These are phyloP conservation scores for Saccharomycopsis guyanensis DNA, from an alignment of 805 yeast genomes.

Conservation along the genomic window DNA sequence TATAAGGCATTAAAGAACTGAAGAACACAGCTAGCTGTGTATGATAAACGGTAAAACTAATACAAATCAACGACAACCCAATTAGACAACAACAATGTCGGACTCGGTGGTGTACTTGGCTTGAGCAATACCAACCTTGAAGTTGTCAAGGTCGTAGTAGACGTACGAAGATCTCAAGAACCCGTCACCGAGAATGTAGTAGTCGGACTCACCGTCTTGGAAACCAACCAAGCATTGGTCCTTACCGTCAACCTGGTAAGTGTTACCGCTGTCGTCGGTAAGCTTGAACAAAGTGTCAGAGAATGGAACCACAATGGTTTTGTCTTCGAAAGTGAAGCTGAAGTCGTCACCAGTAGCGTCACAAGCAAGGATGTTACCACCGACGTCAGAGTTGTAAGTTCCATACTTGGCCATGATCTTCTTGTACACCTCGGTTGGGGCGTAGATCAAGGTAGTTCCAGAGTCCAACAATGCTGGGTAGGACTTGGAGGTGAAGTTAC, in stretches of 20 bases:
- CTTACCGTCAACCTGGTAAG: constrained; percentile 22
- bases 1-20: no score
- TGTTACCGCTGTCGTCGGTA: constrained; percentile 11
- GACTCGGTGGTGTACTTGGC: constrained; percentile 30
- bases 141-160: constrained; percentile 44
- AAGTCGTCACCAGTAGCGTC: constrained; percentile 17
- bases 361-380: constrained; percentile 17
- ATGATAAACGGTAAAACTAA: not conserved
- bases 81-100: constrained; percentile 36
- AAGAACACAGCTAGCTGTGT: not conserved
- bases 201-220: constrained; percentile 28
- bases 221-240: constrained; percentile 41
- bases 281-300: constrained; percentile 26
- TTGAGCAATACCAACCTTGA: constrained; percentile 39
- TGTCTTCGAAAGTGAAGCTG: constrained; percentile 30
- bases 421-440: constrained; percentile 31
- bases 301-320: constrained; percentile 42
- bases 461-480: constrained; percentile 38
- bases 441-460: constrained; percentile 37
- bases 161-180: constrained; percentile 46
- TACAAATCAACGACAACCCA: not conserved
- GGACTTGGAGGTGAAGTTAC: constrained; percentile 23
- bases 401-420: constrained; percentile 23
- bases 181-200: constrained; percentile 44
- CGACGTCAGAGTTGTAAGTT: constrained; percentile 29